Conservation (phyloP, 805 yeast genomes). For the Nakazawaea populi region DNA sequence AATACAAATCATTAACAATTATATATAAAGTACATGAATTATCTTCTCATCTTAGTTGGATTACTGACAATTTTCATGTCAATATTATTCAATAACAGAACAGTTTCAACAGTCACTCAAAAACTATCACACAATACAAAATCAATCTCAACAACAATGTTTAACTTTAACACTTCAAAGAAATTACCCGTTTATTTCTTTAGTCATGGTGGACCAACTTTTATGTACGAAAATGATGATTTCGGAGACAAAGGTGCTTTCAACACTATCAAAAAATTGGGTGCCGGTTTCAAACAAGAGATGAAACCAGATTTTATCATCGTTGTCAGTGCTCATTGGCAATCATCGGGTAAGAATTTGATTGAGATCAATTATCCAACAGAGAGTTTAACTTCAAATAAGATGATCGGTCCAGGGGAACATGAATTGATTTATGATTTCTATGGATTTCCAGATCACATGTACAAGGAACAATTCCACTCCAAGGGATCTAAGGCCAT, state of each 20-base stretch:
- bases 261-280: conserved; percentile 41
- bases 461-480: conserved; percentile 61
- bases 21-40: not conserved
- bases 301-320: conserved; percentile 62
- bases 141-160: not conserved
- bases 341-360: conserved; percentile 32
- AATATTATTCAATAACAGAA: not conserved
- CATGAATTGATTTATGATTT: conserved; percentile 69
- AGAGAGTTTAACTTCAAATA: conserved; percentile 4
- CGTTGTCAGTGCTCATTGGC: conserved; percentile 78
- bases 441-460: conserved; percentile 60
- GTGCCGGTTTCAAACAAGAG: conserved; percentile 39
- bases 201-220: conserved; percentile 84
- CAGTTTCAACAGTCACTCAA: not conserved
- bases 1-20: not conserved
- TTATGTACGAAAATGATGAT: conserved; percentile 49
- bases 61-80: not conserved
- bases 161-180: conserved; percentile 15
- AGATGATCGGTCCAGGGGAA: conserved; percentile 21
- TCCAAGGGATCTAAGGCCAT: conserved; percentile 36
- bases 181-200: conserved; percentile 56
- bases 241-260: conserved; percentile 60
- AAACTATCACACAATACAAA: not conserved
- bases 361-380: conserved; percentile 46
- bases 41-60: not conserved